phyloP scores from a whole-genome alignment of 2,329 filamentous ascomycete genomes.

The Arthroderma sp. region DNA sequence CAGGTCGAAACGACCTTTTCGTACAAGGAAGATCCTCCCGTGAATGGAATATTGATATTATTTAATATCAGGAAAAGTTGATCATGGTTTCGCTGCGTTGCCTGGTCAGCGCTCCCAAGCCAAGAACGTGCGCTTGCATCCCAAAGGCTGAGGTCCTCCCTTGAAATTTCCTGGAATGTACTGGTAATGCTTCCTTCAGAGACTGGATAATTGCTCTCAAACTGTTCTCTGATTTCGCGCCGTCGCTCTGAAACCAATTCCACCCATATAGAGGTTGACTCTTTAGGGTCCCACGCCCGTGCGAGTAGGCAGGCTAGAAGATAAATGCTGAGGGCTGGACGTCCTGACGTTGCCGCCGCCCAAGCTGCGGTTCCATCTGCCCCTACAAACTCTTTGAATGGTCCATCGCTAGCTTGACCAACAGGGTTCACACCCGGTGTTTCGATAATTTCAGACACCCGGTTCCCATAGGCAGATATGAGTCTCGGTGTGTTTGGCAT shows the following conservation, averaged over 20 bases:
- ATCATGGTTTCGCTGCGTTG: conserved; percentile 14
- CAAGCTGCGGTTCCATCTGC: conserved; percentile 13
- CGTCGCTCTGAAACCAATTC: conserved; percentile 15
- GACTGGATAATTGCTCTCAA: neutral
- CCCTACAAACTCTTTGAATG: conserved; percentile 8
- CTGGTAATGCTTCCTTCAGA: neutral
- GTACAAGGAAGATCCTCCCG: conserved; percentile 12
- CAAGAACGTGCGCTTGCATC: conserved; percentile 28
- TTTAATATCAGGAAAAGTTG: conserved; percentile 19
- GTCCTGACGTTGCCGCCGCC: conserved; percentile 17
- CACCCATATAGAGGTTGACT: conserved; percentile 22
- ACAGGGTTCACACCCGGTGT: neutral
- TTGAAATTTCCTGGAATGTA: conserved; percentile 10
- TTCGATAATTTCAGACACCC: conserved; percentile 20
- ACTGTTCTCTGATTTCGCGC: neutral
- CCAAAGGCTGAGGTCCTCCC: conserved; percentile 22
- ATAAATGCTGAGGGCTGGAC: conserved; percentile 18
- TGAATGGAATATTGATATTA: conserved; percentile 14
- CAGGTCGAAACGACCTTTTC: conserved; percentile 19
- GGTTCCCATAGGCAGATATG: conserved; percentile 21
- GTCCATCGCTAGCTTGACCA: neutral
- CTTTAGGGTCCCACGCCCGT: conserved; percentile 12
- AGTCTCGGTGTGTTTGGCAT: conserved; percentile 21
- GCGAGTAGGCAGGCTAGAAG: conserved; percentile 25
- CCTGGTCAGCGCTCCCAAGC: conserved; percentile 21